Evolutionary conservation across 129 eudicot species (phyloP), one percentile per base, ranked within the genome.

Genomic region (Silybum marianum): DNA sequence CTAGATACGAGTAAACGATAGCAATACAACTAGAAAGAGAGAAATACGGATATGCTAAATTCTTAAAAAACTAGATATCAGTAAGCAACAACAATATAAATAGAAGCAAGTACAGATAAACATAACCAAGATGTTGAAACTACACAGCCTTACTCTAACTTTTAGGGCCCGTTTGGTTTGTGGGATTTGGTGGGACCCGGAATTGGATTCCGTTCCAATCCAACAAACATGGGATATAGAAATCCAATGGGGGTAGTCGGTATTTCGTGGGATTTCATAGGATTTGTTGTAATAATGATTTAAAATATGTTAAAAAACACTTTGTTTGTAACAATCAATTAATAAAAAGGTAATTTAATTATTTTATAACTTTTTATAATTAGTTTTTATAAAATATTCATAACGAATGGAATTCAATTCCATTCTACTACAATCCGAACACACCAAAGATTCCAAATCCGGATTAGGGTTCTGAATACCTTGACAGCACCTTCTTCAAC

Each of bases 401-500:
- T 11, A 44, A 44, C 2, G 54, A 44, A 44, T 11, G 16, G 54
- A 44, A 44, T 44, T 44, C 54, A 48, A 54, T 14, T 54, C 19
- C 22, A 4, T 54, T 54, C 19, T 16, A 18, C 19, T 18, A 54
- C 63, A 54, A 54, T 16, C 9, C 21, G 14, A 48, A 14, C 62
- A 48, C 19, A 48, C 62, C 62, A 48, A 14, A 48, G 19, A 48
- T 48, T 48, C 62, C 19, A 48, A 48, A 48, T 48, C 62, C 62
- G 12, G 12, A 3, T 71, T 4, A 18, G 63, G 63, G 63, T 54
- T 54, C 63, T 54, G 21, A 24, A 42, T 86, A 89, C 92, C 90
- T 89, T 89, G 73, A 81, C 83, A 83, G 90, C 81, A 82, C 92
- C 92, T 81, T 89, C 92, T 84, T 89, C 92, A 51, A 89, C 62